Evolutionary conservation across 192 early-diverging fungal genomes (phyloP), one percentile per base, ranked within the genome.

Genomic region (Diversispora epigaea): DNA sequence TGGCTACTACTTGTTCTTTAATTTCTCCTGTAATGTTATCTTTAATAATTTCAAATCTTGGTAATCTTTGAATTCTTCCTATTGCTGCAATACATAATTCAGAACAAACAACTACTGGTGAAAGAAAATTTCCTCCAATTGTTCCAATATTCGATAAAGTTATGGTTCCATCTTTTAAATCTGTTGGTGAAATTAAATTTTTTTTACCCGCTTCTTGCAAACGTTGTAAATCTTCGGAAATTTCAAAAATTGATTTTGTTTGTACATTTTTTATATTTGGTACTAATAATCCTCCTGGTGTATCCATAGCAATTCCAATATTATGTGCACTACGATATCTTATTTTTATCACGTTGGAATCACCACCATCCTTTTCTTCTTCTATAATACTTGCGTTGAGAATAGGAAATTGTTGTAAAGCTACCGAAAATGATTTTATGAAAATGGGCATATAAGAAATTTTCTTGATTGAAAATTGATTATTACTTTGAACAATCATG

Each of bases 221-320:
- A 45, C 89, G 84, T 17, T 88, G 83, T 68, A 99, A 77, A 72
- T 99, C 97, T 1, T 81, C 78, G 2, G 96, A 95, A 80, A 99
- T 92, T 61, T 96, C 94, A 60, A 98, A 81, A 46, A 99, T 89
- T 49, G 93, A 92, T 81, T 93, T 91, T 54, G 79, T 74, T 75
- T 98, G 89, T 1, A 96, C 94, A 67, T 93, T 86, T 86, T 98
- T 98, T 80, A 99, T 89, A 78, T 95, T 96, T 11, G 97, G 97
- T 9, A 98, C 95, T 39, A 97, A 71, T 44, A 99, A 83, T 2
- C 97, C 97, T 68, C 91, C 84, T 6, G 95, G 93, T n/a, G 96
- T 96, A 78, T 99, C 97, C 95, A 99, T 96, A 17, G 97, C 97
- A 45, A 99, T 82, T 52, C 95, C 93, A 76, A 99, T 92, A 81